Conservation (phyloP, 805 yeast species). For the Sugiyamaella mastotermitis region DNA sequence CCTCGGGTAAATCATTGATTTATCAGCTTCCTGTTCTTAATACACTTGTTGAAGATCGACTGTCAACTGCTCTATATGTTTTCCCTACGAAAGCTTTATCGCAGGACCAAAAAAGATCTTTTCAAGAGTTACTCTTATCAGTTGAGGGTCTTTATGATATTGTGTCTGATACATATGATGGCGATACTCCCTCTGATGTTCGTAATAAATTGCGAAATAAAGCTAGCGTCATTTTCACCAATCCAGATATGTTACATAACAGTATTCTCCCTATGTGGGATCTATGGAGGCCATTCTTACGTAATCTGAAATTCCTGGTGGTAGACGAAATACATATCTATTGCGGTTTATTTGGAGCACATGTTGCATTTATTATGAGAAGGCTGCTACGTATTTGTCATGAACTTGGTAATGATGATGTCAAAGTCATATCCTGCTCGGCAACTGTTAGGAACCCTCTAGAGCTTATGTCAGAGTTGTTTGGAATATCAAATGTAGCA, state of each 20-base stretch:
- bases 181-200: conserved; percentile 68
- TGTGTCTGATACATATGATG: conserved; percentile 80
- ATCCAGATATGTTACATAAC: conserved; percentile 90
- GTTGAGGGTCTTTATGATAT: conserved; percentile 43
- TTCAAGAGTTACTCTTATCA: conserved; percentile 40
- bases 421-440: conserved; percentile 82
- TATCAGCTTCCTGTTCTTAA: conserved; percentile 80
- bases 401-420: conserved; percentile 43
- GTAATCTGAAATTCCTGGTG: conserved; percentile 62
- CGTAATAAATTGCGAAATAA: conserved; percentile 50
- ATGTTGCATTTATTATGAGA: conserved; percentile 80
- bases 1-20: conserved; percentile 91
- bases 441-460: conserved; percentile 82
- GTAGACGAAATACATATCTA: conserved; percentile 85
- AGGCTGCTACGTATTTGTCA: conserved; percentile 63
- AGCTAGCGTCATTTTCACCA: conserved; percentile 82
- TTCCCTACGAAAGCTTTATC: conserved; percentile 98
- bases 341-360: conserved; percentile 82
- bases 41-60: conserved; percentile 10
- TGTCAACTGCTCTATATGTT: conserved; percentile 68
- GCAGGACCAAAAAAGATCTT: conserved; percentile 88
- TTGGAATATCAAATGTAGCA: conserved; percentile 52
- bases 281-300: conserved; percentile 65
- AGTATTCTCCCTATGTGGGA: conserved; percentile 75
- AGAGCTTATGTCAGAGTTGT: conserved; percentile 63